Base-by-base conservation (phyloP, 2,329 filamentous ascomycete genomes). In the Zopfia rhizophila region DNA sequence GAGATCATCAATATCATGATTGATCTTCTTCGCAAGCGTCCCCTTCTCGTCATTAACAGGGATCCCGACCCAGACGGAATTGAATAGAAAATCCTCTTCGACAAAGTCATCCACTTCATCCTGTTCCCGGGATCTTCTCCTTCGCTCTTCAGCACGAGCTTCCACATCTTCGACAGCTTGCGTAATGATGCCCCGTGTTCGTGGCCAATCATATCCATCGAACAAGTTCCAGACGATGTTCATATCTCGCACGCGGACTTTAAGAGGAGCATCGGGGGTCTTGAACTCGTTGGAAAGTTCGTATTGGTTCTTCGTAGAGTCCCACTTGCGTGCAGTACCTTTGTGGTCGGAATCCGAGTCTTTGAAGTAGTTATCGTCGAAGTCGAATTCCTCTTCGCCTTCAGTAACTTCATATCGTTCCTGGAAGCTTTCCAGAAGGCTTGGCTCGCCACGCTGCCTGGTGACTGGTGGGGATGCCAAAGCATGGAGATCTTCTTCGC, bases 161-260 rank as follows among this genome's bases (percentile, higher is more conserved):
- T 99, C 91, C 2, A 99, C 88, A 40, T 95, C 87, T 48, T 94
- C 85, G 2, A 99, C 91, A 5, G 91, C 91, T 65, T 93, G 89
- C 16, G 86, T 86, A 45, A 99, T 96, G 3, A 88, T 84, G 52
- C 94, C 88, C 30, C 93, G 83, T 1, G 95, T 99, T 30, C 84
- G 82, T 58, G 87, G 83, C 95, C 95, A 99, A 72, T 99, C 95
- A 67, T 96, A 99, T 1, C 94, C 94, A 75, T 99, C 94, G 70
- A 94, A 97, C 1, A 99, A 77, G 64, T 99, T 96, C 94, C 94
- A 99, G 48, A 97, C 97, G 38, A 97, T 77, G 66, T 97, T 91
- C 5, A 96, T 87, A 64, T 97, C 91, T 18, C 90, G 86, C 12
- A 97, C 82, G 4, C 85, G 85, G 3, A 97, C 79, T 53, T 85